Base-by-base conservation (phyloP, 2,329 filamentous ascomycete species). In the Neonectria neomacrospora region DNA sequence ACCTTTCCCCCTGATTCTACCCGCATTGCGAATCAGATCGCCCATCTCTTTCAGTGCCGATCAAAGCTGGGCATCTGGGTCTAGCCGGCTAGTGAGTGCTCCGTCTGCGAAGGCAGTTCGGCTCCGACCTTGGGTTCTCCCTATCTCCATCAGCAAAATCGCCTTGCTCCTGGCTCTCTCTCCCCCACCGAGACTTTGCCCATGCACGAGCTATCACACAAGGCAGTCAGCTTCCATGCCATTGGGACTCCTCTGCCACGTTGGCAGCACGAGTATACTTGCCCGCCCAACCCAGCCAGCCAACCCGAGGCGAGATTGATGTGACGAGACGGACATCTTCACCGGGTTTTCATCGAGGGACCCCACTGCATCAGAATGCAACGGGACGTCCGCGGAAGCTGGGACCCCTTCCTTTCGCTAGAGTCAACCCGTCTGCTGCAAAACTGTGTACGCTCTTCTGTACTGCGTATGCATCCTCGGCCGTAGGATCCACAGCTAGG, bases 221-320 rank as follows among this genome's bases (percentile, higher is more conserved):
- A n/a, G 47, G 48, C 41, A 47, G 41, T 48, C 18, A 26, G 41
- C 32, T 62, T 42, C 58, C 48, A 45, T 28, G 28, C 12, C 28
- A 23, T 23, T 50, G 48, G 58, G 39, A 28, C 52, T 22, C 32
- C 26, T 45, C 42, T 60, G 56, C 50, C 42, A 53, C 61, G 8
- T 23, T 57, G 54, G 28, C 44, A 2, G 37, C 41, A 58, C 30
- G 54, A 48, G 37, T 51, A 26, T 30, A 22, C 37, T 44, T 64
- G 41, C 22, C n/a, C 12, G 11, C 26, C 42, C 28, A 32, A 22
- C 22, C 39, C 47, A 55, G 11, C 50, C 48, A 62, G 44, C 53
- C 23, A 41, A 41, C n/a, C 37, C 28, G 32, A 64, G 44, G 28
- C 61, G 61, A 64, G 56, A 64, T 60, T 64, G 51, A 56, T 44